Conservation (phyloP, 2,329 filamentous ascomycete species). For the Monosporascus ibericus region DNA sequence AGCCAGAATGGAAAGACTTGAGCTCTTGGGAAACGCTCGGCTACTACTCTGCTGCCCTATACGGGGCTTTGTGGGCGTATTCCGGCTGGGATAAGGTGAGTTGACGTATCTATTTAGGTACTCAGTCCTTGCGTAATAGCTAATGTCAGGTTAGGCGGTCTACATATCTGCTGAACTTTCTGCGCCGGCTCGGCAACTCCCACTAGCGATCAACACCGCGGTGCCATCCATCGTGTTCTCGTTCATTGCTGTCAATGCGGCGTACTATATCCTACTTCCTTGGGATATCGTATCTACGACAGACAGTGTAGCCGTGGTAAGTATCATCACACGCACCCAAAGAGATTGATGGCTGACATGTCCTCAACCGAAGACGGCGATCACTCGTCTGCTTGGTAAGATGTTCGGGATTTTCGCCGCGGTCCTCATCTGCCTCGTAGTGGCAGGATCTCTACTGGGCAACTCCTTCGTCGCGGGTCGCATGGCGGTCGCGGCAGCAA, state of each 20-base stretch:
- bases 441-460: slow-evolving; percentile 55
- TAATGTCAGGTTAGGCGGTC: slow-evolving; percentile 35
- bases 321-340: slow-evolving; percentile 15
- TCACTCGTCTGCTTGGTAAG: slow-evolving; percentile 47
- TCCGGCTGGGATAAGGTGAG: slow-evolving; percentile 61
- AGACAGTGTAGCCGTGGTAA: slow-evolving; percentile 57
- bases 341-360: not conserved
- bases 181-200: slow-evolving; percentile 46
- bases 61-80: slow-evolving; percentile 59
- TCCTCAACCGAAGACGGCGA: slow-evolving; percentile 39
- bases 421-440: slow-evolving; percentile 52
- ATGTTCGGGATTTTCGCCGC: slow-evolving; percentile 49
- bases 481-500: slow-evolving; percentile 54
- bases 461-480: slow-evolving; percentile 58
- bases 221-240: slow-evolving; percentile 53
- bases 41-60: slow-evolving; percentile 54
- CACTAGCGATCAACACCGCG: slow-evolving; percentile 55
- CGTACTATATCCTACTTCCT: slow-evolving; percentile 57
- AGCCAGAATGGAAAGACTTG: slow-evolving; percentile 42
- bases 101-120: not conserved
- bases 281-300: slow-evolving; percentile 53
- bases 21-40: slow-evolving; percentile 53
- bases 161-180: slow-evolving; percentile 50
- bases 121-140: not conserved
- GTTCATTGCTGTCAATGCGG: slow-evolving; percentile 54